Evolutionary conservation across 2,329 filamentous ascomycete species (phyloP).

Genomic region (Coniochaeta sp.): DNA sequence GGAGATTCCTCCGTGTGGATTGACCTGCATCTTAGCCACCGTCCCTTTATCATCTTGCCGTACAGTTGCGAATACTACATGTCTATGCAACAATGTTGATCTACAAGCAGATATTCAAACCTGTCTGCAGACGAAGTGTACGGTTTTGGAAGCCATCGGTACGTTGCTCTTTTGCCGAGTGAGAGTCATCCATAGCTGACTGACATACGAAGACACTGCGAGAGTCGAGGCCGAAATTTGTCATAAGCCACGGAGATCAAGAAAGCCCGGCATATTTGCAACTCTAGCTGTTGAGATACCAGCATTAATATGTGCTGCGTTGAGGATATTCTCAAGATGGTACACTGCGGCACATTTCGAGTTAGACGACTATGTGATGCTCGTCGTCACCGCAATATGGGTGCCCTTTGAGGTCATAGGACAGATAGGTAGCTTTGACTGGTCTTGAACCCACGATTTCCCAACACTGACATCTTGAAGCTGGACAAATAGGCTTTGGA

Average conservation of each 20-base stretch:
- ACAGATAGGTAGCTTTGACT: conserved; percentile 18
- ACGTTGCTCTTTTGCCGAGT: no score
- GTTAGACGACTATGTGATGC: conserved; percentile 32
- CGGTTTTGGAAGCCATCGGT: conserved; percentile 18
- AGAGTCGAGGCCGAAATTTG: conserved; percentile 25
- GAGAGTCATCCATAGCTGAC: not conserved
- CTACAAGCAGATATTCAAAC: conserved; percentile 11
- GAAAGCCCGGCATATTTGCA: conserved; percentile 22
- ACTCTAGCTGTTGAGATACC: conserved; percentile 27
- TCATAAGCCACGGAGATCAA: conserved; percentile 19
- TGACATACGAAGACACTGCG: conserved; percentile 18
- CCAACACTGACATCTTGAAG: not conserved
- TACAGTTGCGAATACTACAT: conserved; percentile 15
- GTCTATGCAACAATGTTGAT: conserved; percentile 18
- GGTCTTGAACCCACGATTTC: no score
- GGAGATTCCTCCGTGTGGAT: conserved; percentile 5
- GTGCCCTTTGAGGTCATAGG: conserved; percentile 21
- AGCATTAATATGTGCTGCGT: conserved; percentile 23
- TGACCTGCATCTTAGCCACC: conserved; percentile 13
- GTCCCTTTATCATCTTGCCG: conserved; percentile 17
- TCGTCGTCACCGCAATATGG: conserved; percentile 22
- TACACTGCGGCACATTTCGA: conserved; percentile 20
- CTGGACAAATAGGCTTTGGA: conserved; percentile 21
- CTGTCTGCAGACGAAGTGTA: conserved; percentile 19
- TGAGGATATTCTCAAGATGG: conserved; percentile 30